These are phyloP conservation scores for Lindgomyces ingoldianus DNA, from an alignment of 495 filamentous ascomycete genomes.

Conservation along the genomic window DNA sequence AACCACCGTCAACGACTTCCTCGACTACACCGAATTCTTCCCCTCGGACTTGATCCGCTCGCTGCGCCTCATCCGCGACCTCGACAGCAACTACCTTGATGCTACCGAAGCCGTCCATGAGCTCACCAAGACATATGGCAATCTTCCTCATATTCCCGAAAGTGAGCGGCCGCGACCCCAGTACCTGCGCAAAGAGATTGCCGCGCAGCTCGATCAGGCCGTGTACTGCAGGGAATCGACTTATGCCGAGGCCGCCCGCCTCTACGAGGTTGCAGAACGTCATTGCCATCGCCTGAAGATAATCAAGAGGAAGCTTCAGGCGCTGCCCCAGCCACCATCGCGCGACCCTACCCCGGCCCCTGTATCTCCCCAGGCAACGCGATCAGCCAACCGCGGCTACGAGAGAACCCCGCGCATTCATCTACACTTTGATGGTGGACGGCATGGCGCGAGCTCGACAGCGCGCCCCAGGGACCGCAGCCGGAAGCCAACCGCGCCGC, in stretches of 20 bases:
- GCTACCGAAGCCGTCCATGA: constrained; percentile 68
- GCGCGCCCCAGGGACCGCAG: constrained; percentile 25
- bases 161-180: constrained; percentile 57
- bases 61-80: constrained; percentile 79
- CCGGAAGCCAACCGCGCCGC: constrained; percentile 37
- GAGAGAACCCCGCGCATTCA: constrained; percentile 42
- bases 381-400: constrained; percentile 46
- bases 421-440: constrained; percentile 45
- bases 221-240: constrained; percentile 74
- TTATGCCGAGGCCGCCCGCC: constrained; percentile 78
- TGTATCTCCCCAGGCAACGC: constrained; percentile 48
- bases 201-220: constrained; percentile 69
- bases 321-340: constrained; percentile 70
- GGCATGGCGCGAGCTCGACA: constrained; percentile 45
- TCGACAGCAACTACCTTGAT: constrained; percentile 70
- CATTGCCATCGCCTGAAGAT: constrained; percentile 74
- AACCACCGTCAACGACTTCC: constrained; percentile 89
- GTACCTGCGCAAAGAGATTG: constrained; percentile 72
- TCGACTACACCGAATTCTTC: constrained; percentile 93
- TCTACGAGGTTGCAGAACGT: constrained; percentile 75
- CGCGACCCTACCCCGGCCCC: constrained; percentile 64
- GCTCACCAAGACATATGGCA: constrained; percentile 71
- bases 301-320: constrained; percentile 79
- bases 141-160: constrained; percentile 61
- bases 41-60: constrained; percentile 90